A percentile compares a stretch with the other conserved stretches of the same genome.
These are phyloP conservation scores for Penicillium cinerascens DNA, from an alignment of 495 filamentous ascomycete genomes.

Conservation along the genomic window DNA sequence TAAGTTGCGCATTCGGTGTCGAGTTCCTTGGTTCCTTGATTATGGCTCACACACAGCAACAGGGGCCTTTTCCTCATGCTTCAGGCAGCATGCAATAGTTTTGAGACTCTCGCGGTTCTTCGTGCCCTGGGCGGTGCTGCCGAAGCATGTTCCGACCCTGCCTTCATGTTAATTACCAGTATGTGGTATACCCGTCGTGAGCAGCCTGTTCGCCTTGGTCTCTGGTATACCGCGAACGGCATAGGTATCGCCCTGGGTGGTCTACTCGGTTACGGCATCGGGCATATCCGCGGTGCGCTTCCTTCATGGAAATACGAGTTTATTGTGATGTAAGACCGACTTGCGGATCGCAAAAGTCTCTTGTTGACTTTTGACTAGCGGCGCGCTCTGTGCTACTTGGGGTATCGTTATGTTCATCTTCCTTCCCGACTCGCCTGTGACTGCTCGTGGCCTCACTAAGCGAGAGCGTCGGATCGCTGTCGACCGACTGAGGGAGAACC, in stretches of 20 bases:
- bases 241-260: slow-evolving; percentile 57
- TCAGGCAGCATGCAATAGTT: slow-evolving; percentile 52
- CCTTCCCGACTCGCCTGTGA: slow-evolving; percentile 62
- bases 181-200: slow-evolving; percentile 54
- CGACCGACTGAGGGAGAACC: slow-evolving; percentile 56
- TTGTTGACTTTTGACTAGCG: slow-evolving; percentile 31
- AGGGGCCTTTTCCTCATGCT: slow-evolving; percentile 56
- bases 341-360: rapidly evolving
- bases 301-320: slow-evolving; percentile 58
- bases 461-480: slow-evolving; percentile 57
- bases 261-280: slow-evolving; percentile 57
- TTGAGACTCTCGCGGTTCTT: slow-evolving; percentile 50
- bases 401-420: slow-evolving; percentile 56
- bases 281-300: slow-evolving; percentile 49
- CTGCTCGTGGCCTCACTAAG: slow-evolving; percentile 54
- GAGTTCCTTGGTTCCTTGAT: no score
- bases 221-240: slow-evolving; percentile 60
- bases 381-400: slow-evolving; percentile 53
- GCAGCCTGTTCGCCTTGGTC: slow-evolving; percentile 56
- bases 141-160: slow-evolving; percentile 49
- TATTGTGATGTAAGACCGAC: slow-evolving; percentile 37
- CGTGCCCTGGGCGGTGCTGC: slow-evolving; percentile 51
- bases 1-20: slow-evolving; percentile 10
- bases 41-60: background rate
- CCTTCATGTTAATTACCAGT: slow-evolving; percentile 38